Percentiles rank a stretch among this genome's conserved stretches.
Evolutionary conservation across 2,329 filamentous ascomycete species (phyloP).

Genomic region (Alternaria sp.): DNA sequence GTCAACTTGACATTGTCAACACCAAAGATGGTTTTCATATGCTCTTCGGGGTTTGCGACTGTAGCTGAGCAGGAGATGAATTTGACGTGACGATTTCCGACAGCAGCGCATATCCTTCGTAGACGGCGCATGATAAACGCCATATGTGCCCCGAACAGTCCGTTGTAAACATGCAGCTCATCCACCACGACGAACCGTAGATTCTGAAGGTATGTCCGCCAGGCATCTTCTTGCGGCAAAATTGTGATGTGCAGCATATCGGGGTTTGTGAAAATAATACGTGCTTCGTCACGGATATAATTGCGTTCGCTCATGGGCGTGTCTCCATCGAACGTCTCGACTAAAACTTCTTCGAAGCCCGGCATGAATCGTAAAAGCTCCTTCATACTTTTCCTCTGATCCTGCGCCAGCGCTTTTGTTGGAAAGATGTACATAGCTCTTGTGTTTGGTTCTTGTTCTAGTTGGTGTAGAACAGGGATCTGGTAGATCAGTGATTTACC

Average conservation of each 20-base stretch:
- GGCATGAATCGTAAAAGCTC: conserved; percentile 85
- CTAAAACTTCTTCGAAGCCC: conserved; percentile 75
- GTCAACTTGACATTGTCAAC: conserved; percentile 81
- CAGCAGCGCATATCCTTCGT: conserved; percentile 84
- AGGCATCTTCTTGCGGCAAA: conserved; percentile 87
- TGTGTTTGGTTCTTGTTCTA: conserved; percentile 79
- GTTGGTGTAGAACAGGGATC: conserved; percentile 84
- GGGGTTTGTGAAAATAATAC: conserved; percentile 96
- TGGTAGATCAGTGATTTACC: conserved; percentile 99
- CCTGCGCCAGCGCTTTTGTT: conserved; percentile 94
- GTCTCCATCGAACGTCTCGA: conserved; percentile 96
- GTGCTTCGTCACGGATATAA: conserved; percentile 82
- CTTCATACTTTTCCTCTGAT: conserved; percentile 87
- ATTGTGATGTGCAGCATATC: conserved; percentile 98
- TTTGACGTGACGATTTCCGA: conserved; percentile 84
- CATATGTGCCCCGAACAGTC: conserved; percentile 91
- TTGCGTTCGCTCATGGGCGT: conserved; percentile 84
- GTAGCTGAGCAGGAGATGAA: conserved; percentile 98
- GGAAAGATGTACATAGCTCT: conserved; percentile 98
- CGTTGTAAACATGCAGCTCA: conserved; percentile 96
- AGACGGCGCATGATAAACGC: conserved; percentile 93
- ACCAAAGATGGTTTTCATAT: conserved; percentile 95
- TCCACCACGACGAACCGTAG: conserved; percentile 85
- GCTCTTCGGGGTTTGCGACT: conserved; percentile 88
- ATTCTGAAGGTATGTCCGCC: conserved; percentile 88